Evolutionary conservation across 805 yeast genomes (phyloP), one percentile per base, ranked within the genome.

Genomic region (Candida broadrunensis): DNA sequence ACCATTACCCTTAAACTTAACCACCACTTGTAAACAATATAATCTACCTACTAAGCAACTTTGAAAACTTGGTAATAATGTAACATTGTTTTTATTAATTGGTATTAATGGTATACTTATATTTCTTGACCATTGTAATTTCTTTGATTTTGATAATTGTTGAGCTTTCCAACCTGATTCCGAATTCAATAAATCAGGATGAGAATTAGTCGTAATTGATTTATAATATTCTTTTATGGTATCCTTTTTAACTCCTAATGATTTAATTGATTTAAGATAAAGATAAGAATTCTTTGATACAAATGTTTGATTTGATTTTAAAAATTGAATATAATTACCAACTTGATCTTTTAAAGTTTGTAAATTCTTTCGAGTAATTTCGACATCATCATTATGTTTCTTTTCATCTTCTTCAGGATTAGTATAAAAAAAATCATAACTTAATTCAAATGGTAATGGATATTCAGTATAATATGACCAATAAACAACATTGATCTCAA

Each of bases 61-160:
- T 49, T 82, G 86, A 56, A 82, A 83, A 40, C 72, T 72, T 1
- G 88, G 88, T 14, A 79, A 55, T 40, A 83, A 55, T 1, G 81
- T 78, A 36, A 75, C 70, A 36, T 61, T 61, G 29, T 74, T 65
- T 39, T 73, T 73, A 35, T 71, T 67, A 24, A 58, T 48, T 16
- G 72, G 57, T 25, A 63, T 58, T 38, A 80, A 49, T 15, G 77
- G 76, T 3, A 78, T 51, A 2, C 54, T 54, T 3, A 80, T 31
- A 41, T 61, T 29, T 49, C 63, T 61, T 1, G 43, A 23, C 70
- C 68, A 54, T 43, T 52, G 45, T 37, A 49, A 35, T 11, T 44
- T 34, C 13, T 45, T 44, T 5, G 35, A 35, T 1, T 44, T 35
- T 15, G 33, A 3, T 12, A 40, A 11, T 40, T 61, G 64, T 16